Evolutionary conservation across 192 early-diverging fungal species (phyloP).

Genomic region (Allomyces javanicus): DNA sequence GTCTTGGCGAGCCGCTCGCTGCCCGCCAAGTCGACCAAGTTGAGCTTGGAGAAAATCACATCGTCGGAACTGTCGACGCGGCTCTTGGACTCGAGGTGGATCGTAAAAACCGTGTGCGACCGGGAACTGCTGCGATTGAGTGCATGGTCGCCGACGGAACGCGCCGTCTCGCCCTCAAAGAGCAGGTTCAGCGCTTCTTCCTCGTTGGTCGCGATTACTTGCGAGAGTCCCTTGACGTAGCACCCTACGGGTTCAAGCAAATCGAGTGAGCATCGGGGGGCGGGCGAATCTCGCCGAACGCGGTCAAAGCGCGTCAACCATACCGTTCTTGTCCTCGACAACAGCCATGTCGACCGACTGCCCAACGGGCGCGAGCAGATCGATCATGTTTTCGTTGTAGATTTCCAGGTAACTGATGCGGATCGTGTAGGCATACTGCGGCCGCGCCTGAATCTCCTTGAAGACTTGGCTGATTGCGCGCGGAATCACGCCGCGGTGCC

Average conservation of each 20-base stretch:
- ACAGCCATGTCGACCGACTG: conserved; percentile 14
- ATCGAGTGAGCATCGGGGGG: no score
- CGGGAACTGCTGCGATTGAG: conserved; percentile 22
- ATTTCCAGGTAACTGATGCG: conserved; percentile 36
- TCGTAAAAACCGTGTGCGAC: conserved; percentile 45
- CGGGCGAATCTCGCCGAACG: no score
- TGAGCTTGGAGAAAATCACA: conserved; percentile 33
- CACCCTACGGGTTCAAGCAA: conserved; percentile 12
- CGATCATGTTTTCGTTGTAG: conserved; percentile 38
- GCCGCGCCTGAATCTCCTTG: conserved; percentile 25
- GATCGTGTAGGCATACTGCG: conserved; percentile 28
- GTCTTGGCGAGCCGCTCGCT: conserved; percentile 40
- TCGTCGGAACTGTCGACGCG: conserved; percentile 34
- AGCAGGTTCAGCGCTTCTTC: conserved; percentile 39
- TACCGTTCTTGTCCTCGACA: conserved; percentile 34
- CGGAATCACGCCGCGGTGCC: conserved; percentile 38
- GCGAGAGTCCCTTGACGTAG: conserved; percentile 30
- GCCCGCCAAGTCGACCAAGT: conserved; percentile 39
- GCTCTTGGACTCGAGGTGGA: conserved; percentile 32
- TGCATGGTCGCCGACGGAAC: conserved; percentile 39
- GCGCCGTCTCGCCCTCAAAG: conserved; percentile 42
- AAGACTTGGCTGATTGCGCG: conserved; percentile 33
- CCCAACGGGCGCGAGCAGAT: conserved; percentile 16
- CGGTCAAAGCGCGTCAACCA: no score
- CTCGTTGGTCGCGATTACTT: conserved; percentile 29